These are phyloP conservation scores for Globisporangium irregulare DNA, from an alignment of 352 stramenopile genomes.

Conservation along the genomic window DNA sequence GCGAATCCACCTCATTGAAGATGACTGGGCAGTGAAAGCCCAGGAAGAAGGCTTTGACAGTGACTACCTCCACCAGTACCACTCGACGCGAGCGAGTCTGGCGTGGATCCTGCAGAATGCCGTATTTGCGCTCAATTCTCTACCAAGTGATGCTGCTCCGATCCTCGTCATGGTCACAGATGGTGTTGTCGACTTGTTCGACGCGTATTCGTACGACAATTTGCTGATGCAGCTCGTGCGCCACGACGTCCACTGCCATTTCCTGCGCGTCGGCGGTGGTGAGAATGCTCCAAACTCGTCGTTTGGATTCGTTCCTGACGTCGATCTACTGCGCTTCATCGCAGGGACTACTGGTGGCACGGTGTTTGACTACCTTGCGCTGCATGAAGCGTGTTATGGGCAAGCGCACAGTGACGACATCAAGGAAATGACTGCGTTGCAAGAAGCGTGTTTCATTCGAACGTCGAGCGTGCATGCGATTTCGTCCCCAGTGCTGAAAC, in stretches of 20 bases:
- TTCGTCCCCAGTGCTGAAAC: constrained; percentile 56
- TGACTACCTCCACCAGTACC: constrained; percentile 17
- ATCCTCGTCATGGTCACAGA: constrained; percentile 85
- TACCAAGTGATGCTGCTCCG: constrained; percentile 69
- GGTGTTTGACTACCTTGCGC: constrained; percentile 58
- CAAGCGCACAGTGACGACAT: constrained; percentile 27
- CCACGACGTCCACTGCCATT: constrained; percentile 85
- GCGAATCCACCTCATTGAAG: constrained; percentile 76
- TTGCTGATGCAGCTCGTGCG: constrained; percentile 87
- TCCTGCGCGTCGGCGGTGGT: constrained; percentile 64
- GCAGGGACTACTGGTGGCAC: constrained; percentile 64
- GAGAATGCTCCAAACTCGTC: constrained; percentile 59
- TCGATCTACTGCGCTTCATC: constrained; percentile 74
- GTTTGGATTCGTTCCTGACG: constrained; percentile 85
- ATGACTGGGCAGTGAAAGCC: constrained; percentile 63
- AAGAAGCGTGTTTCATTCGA: constrained; percentile 59
- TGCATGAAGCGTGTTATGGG: constrained; percentile 57
- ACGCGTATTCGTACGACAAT: constrained; percentile 82
- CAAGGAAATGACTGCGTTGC: constrained; percentile 60
- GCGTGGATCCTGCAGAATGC: constrained; percentile 83
- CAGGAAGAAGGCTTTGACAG: constrained; percentile 23
- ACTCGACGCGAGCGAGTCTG: constrained; percentile 45
- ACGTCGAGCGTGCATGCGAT: constrained; percentile 69
- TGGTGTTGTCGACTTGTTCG: constrained; percentile 75
- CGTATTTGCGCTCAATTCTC: constrained; percentile 83